Conservation (phyloP, 2,329 filamentous ascomycete species). For the Claviceps spartinae region DNA sequence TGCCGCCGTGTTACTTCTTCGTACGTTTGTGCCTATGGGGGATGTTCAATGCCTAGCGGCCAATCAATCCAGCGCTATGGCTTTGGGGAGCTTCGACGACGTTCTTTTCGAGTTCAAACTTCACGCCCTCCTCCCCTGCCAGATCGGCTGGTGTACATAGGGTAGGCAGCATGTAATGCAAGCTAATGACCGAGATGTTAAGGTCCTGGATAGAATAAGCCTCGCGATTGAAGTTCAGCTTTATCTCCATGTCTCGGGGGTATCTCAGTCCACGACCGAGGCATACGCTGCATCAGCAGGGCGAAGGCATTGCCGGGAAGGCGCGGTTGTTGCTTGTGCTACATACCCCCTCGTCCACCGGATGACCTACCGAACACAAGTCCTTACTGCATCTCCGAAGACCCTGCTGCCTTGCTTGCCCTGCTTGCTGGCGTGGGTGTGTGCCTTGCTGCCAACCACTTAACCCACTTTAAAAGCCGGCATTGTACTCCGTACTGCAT, state of each 20-base stretch:
- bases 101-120: no score
- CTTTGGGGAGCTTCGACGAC: no score
- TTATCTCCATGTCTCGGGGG: not conserved
- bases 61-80: not conserved
- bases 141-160: no score
- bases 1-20: not conserved
- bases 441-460: slow-evolving; percentile 3
- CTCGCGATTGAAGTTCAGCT: not conserved
- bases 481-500: not conserved
- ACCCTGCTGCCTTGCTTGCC: slow-evolving; percentile 9
- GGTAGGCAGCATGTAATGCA: not conserved
- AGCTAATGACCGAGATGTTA: no score
- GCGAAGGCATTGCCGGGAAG: not conserved
- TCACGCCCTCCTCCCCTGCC: not conserved
- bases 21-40: not conserved
- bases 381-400: slow-evolving; percentile 8
- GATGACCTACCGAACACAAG: slow-evolving; percentile 10
- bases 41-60: not conserved
- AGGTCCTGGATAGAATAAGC: not conserved
- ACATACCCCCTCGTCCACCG: slow-evolving; percentile 2
- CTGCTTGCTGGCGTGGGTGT: not conserved
- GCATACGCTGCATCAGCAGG: not conserved
- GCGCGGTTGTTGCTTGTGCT: not conserved
- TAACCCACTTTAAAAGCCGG: not conserved
- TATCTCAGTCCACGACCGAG: not conserved